Conservation (phyloP, 371 early-diverging fungal species). For the Mortierella sp. region DNA sequence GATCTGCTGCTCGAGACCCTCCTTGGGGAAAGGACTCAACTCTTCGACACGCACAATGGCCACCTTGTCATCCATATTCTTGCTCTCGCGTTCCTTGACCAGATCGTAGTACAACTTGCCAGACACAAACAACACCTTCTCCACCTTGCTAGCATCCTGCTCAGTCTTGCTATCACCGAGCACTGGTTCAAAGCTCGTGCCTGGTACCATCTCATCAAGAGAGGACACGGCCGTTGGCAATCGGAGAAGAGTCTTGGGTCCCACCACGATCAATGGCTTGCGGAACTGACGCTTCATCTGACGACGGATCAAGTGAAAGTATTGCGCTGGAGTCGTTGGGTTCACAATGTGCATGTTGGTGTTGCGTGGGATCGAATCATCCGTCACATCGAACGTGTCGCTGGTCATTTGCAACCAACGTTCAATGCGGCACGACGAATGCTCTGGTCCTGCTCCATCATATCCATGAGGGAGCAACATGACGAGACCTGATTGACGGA, state of each 20-base stretch:
- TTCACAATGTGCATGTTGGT: conserved; percentile 94
- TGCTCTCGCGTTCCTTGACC: conserved; percentile 75
- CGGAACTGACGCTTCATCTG: conserved; percentile 89
- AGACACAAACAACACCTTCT: conserved; percentile 84
- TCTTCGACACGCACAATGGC: conserved; percentile 94
- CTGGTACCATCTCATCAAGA: conserved; percentile 85
- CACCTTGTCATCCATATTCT: conserved; percentile 73
- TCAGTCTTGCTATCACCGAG: conserved; percentile 65
- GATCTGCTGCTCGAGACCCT: conserved; percentile 73
- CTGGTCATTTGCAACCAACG: conserved; percentile 96
- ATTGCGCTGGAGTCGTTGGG: conserved; percentile 95
- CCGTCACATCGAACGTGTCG: conserved; percentile 74
- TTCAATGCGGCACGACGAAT: conserved; percentile 90
- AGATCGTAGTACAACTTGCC: conserved; percentile 96
- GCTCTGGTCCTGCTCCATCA: conserved; percentile 98
- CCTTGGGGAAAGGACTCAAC: conserved; percentile 92
- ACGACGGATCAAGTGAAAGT: conserved; percentile 94
- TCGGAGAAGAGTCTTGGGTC: conserved; percentile 88
- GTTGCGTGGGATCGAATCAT: conserved; percentile 59
- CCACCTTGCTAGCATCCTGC: conserved; percentile 57
- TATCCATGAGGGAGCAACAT: conserved; percentile 96
- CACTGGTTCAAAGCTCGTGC: conserved; percentile 86
- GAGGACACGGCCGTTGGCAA: conserved; percentile 74
- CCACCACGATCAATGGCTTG: conserved; percentile 91
- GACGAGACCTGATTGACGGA: conserved; percentile 88